Percentiles rank a stretch among this genome's conserved stretches.
Conservation (phyloP, 306 rosid species). For the Luffa acutangula region DNA sequence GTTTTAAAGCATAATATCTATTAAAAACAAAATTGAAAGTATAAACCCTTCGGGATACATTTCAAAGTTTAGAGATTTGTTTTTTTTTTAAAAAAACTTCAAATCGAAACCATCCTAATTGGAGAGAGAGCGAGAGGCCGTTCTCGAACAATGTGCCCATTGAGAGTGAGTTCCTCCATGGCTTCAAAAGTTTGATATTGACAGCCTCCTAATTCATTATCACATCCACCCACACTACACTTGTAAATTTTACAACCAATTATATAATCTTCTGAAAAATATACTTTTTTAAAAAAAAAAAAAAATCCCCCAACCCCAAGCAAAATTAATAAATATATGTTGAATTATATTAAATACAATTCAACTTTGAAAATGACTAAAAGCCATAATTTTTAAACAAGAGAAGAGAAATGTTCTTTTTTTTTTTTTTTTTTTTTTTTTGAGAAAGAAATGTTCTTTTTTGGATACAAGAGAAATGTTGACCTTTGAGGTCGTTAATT, state of each 20-base stretch:
- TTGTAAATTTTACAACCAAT: background rate
- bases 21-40: too few relatives aligned
- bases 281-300: background rate
- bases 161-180: background rate
- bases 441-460: background rate
- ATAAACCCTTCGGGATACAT: too few relatives aligned
- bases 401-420: background rate
- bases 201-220: slow-evolving; percentile 5
- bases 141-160: background rate
- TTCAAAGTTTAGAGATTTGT: too few relatives aligned
- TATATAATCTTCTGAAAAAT: too few relatives aligned
- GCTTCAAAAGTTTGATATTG: background rate
- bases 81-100: too few relatives aligned
- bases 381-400: background rate
- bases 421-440: background rate
- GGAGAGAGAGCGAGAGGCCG: too few relatives aligned
- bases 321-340: too few relatives aligned
- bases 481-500: background rate
- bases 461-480: background rate
- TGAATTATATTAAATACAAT: too few relatives aligned
- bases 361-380: background rate
- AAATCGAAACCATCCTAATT: too few relatives aligned
- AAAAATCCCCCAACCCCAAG: background rate
- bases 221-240: background rate
- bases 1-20: too few relatives aligned